Evolutionary conservation across 768 basidiomycete species (phyloP), one percentile per base, ranked within the genome.

Genomic region (Rhodotorula graminis): DNA sequence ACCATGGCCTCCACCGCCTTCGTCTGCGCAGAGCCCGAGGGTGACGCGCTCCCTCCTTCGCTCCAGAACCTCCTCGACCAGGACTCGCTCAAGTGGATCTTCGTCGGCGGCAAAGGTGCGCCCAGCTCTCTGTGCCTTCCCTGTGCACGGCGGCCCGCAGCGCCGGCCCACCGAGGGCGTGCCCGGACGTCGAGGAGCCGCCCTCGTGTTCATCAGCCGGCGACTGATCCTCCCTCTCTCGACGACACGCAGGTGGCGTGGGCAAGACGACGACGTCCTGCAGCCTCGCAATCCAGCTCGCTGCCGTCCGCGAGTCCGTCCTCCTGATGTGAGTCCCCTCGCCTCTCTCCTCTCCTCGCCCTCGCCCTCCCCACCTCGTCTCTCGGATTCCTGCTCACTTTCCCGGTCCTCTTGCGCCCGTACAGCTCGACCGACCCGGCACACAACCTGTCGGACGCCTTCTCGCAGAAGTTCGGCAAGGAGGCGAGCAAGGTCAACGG

Each of bases 191-290:
- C n/a, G n/a, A n/a, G n/a, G n/a, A n/a, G 23, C 27, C 50, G 25
- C 8, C 50, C 27, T 11, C 23, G 11, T 25, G 23, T 25, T 25
- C 50, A 23, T 11, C 50, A 6, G 23, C 25, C 23, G 11, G 25
- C 15, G 16, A 29, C 16, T 31, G 55, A 15, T 8, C 55, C 31
- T 46, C 21, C 49, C 2, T 6, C 19, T 9, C 27, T 40, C 66
- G 18, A 58, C 3, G 16, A 21, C 56, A 11, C 56, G 19, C 56
- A 57, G 56, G 56, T 31, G 56, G 56, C 37, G 56, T 57, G 31
- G 94, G 95, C 67, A 99, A 99, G 85, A 99, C 96, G 4, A 98
- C 96, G 0, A 96, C 96, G 9, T 94, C 93, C 19, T 98, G 94
- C 81, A 94, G 93, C 21, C 86, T 98, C 11, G 96, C 96, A n/a